phyloP scores from a whole-genome alignment of 2,329 filamentous ascomycete species.

The Trichoderma semiorbis region DNA sequence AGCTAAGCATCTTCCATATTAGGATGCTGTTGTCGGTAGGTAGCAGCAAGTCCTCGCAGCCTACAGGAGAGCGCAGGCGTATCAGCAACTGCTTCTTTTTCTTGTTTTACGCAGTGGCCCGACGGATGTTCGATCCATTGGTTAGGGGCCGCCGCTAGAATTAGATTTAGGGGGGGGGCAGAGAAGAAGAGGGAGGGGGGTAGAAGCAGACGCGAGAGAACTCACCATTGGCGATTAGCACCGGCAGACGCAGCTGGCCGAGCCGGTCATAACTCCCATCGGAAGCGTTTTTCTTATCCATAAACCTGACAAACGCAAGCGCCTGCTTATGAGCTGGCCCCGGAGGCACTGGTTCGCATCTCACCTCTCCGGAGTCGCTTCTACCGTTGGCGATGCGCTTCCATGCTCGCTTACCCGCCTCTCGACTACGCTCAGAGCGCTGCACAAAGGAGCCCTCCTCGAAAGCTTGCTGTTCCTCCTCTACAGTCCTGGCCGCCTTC shows the following conservation, averaged over 20 bases:
- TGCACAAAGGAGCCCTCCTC: slow-evolving; percentile 34
- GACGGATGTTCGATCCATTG: neutral
- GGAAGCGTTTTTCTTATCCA: slow-evolving; percentile 31
- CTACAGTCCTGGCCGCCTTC: slow-evolving; percentile 29
- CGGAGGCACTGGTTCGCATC: slow-evolving; percentile 26
- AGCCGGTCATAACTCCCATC: slow-evolving; percentile 35
- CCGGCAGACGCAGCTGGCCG: slow-evolving; percentile 33
- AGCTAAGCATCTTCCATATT: slow-evolving; percentile 36
- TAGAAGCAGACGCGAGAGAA: neutral
- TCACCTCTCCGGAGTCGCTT: slow-evolving; percentile 19
- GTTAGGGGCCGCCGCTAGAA: neutral
- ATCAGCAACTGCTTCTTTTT: neutral
- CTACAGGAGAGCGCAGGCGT: slow-evolving; percentile 20
- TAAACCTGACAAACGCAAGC: slow-evolving; percentile 35
- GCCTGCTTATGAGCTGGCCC: slow-evolving; percentile 30
- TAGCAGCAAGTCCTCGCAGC: slow-evolving; percentile 34
- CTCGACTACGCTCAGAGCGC: slow-evolving; percentile 29
- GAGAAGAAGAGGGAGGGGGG: neutral
- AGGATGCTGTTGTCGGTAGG: slow-evolving; percentile 38
- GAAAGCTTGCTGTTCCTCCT: slow-evolving; percentile 35
- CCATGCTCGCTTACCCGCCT: slow-evolving; percentile 34
- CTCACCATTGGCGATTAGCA: slow-evolving; percentile 39
- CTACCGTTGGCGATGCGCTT: slow-evolving; percentile 32
- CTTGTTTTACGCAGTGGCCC: neutral
- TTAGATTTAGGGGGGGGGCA: neutral